These are phyloP conservation scores for Eucalyptus pauciflora DNA, from an alignment of 345 rosid species.

Conservation along the genomic window DNA sequence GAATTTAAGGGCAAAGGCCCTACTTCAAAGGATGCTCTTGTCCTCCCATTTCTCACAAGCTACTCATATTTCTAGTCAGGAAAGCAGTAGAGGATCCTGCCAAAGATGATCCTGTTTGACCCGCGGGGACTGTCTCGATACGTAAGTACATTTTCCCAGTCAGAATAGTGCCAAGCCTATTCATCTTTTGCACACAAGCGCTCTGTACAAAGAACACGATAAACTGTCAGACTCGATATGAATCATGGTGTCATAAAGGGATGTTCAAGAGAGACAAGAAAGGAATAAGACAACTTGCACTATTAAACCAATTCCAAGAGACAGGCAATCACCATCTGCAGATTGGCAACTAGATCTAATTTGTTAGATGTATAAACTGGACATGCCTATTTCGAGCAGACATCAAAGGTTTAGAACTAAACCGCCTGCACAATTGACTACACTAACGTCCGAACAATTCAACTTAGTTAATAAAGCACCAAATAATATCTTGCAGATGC, in stretches of 20 bases:
- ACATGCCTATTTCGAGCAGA: background rate
- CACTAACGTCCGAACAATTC: background rate
- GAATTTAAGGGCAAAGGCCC: background rate
- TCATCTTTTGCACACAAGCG: constrained; percentile 69
- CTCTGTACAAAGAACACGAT: constrained; percentile 29
- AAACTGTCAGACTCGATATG: background rate
- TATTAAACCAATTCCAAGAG: background rate
- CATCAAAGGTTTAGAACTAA: background rate
- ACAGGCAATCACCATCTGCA: background rate
- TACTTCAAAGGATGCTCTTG: background rate
- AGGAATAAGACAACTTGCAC: background rate
- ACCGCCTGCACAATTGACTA: background rate
- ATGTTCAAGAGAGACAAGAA: background rate
- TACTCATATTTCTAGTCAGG: background rate
- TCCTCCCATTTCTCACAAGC: background rate
- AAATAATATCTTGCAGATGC: background rate
- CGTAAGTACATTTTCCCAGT: background rate
- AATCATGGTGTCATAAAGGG: background rate
- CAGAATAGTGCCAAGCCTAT: background rate
- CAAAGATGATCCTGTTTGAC: background rate
- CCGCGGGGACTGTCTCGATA: accelerated
- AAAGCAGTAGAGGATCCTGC: background rate
- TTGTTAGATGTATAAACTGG: background rate
- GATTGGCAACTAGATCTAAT: background rate
- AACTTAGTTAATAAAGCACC: background rate